These are phyloP conservation scores for Coelastrella sp. DNA, from an alignment of 139 green algal species.

Conservation along the genomic window DNA sequence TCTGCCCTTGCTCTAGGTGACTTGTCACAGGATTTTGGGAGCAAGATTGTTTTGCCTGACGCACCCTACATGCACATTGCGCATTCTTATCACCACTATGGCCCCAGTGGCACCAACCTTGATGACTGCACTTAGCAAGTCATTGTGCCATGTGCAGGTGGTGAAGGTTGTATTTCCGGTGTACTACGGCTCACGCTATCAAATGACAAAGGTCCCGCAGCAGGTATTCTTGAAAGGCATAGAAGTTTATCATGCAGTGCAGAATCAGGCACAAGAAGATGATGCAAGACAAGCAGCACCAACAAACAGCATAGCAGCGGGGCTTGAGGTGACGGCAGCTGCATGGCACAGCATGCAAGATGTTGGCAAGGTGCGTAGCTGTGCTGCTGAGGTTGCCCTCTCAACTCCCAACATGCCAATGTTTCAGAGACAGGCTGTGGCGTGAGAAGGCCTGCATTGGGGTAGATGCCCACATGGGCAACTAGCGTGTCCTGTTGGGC, in stretches of 20 bases:
- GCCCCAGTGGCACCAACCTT: no score
- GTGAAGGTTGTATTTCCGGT: slow-evolving; percentile 56
- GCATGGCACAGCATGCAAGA: neutral
- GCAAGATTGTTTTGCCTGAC: no score
- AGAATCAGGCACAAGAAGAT: neutral
- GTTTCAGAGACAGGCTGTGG: neutral
- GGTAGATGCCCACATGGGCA: no score
- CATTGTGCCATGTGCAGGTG: slow-evolving; percentile 34
- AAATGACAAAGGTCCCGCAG: slow-evolving; percentile 50
- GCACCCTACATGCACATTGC: no score
- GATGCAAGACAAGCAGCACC: neutral
- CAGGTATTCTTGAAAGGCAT: slow-evolving; percentile 51
- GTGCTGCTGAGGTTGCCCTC: neutral
- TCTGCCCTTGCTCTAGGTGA: no score
- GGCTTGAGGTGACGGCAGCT: neutral
- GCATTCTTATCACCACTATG: no score
- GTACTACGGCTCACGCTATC: slow-evolving; percentile 54
- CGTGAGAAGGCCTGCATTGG: neutral
- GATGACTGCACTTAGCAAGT: neutral
- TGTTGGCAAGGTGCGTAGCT: neutral
- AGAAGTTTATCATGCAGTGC: neutral
- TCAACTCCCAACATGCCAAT: neutral
- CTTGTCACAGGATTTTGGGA: no score
- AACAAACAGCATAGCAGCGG: neutral
- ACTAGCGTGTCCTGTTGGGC: no score